Evolutionary conservation across 805 yeast species (phyloP).

Genomic region (Kluyveromyces nonfermentans): DNA sequence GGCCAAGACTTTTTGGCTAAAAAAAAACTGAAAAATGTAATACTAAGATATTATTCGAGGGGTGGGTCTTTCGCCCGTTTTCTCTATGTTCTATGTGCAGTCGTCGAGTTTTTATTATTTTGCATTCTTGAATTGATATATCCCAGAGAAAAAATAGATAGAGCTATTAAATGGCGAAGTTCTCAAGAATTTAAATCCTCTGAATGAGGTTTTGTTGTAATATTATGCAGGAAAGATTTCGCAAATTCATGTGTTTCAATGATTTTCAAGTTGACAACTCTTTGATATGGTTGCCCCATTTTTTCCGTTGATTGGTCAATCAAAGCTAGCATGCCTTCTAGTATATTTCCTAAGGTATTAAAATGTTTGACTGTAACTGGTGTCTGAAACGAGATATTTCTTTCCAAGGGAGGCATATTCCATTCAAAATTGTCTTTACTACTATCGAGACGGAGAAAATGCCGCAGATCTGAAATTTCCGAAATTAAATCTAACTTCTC

Average conservation of each 20-base stretch:
- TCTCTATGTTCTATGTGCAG: slow-evolving; percentile 67
- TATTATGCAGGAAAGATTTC: background rate
- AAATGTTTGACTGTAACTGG: background rate
- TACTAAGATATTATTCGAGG: slow-evolving; percentile 49
- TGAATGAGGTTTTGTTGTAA: background rate
- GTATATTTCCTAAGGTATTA: background rate
- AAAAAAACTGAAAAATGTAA: slow-evolving; percentile 47
- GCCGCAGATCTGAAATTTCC: slow-evolving; percentile 37
- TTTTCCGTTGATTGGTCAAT: background rate
- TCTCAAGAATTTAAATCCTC: background rate
- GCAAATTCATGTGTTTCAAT: slow-evolving; percentile 1
- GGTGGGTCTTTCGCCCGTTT: slow-evolving; percentile 84
- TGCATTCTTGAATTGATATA: slow-evolving; percentile 56
- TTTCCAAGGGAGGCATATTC: background rate
- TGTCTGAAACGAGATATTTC: slow-evolving; percentile 6
- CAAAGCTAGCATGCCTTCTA: background rate
- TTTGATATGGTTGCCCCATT: background rate
- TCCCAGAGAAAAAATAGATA: slow-evolving; percentile 65
- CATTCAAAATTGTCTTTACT: background rate
- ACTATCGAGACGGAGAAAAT: slow-evolving; percentile 17
- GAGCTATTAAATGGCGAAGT: slow-evolving; percentile 71
- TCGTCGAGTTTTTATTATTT: slow-evolving; percentile 66
- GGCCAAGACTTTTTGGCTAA: slow-evolving; percentile 32
- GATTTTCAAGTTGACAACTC: background rate
- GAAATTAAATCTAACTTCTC: slow-evolving; percentile 33